Evolutionary conservation across 805 yeast species (phyloP), one percentile per base, ranked within the genome.

Genomic region (Danielia oregonensis): DNA sequence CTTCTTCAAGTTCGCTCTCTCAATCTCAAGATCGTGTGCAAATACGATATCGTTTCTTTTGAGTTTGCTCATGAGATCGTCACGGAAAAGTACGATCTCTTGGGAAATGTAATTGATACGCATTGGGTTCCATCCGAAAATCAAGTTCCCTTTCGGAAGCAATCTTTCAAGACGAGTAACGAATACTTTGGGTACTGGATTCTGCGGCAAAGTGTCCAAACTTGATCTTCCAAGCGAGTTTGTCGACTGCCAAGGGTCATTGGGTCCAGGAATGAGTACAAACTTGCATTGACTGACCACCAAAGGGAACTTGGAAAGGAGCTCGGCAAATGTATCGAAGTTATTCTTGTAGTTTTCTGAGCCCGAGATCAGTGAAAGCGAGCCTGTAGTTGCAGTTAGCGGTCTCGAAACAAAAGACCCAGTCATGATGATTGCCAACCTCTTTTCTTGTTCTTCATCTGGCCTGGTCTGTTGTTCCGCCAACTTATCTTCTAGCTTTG

Each of bases 161-260:
- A 79, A 62, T 40, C 87, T 68, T 22, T 72, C 75, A 24, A 91
- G 59, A 40, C 93, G 68, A 37, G 71, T 77, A 3, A 85, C 78
- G 53, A 91, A 89, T 2, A 82, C 61, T 17, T 68, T 63, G 0
- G 97, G 95, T 2, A 93, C 71, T 0, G 78, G 69, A 13, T 68
- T 63, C 49, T 82, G 84, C 0, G 98, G 98, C 18, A 61, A 51
- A 25, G 52, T 39, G 29, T 59, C 55, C 24, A 63, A 35, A 32
- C 57, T 55, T 0, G 68, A 55, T 6, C 65, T 48, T 4, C 91
- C 88, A 32, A 81, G 68, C 1, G 84, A 72, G 30, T 72, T 74
- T 35, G 80, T 67, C 1, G 93, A 76, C 23, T 80, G 79, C 97
- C 97, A 93, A 0, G 96, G 96, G 59, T 93, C 99, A 46, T 86